Percentiles rank a stretch among this genome's conserved stretches.
Evolutionary conservation across 148 eudicot genomes (phyloP).

Genomic region (Diospyros kaki): DNA sequence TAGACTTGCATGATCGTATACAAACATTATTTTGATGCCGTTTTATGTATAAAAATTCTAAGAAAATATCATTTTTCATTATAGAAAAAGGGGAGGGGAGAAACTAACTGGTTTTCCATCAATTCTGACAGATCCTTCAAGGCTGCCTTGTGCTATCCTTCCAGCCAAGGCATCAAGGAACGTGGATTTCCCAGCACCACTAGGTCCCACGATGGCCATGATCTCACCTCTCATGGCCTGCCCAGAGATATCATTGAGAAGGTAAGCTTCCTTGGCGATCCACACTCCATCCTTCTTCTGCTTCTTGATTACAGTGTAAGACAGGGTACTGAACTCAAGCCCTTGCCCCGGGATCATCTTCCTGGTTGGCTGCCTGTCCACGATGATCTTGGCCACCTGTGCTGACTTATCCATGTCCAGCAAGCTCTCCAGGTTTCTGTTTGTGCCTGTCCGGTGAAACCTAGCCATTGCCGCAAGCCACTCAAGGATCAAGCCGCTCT

Average conservation of each 20-base stretch:
- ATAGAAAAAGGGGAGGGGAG: neutral
- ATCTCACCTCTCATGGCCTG: constrained; percentile 47
- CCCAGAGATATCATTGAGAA: constrained; percentile 44
- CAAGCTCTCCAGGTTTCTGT: constrained; percentile 40
- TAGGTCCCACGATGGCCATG: constrained; percentile 57
- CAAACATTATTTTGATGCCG: no score
- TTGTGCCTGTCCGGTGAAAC: constrained; percentile 24
- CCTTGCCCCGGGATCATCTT: constrained; percentile 41
- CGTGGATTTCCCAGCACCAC: constrained; percentile 58
- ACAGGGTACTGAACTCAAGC: constrained; percentile 37
- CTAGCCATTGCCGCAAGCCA: constrained; percentile 21
- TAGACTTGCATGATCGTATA: no score
- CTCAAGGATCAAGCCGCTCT: neutral
- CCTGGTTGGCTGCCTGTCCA: constrained; percentile 14
- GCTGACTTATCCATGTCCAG: constrained; percentile 35
- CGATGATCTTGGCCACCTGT: constrained; percentile 8
- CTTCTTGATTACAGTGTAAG: constrained; percentile 48
- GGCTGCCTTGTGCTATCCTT: constrained; percentile 49
- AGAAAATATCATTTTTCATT: no score
- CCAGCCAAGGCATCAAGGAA: constrained; percentile 61
- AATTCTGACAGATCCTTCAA: constrained; percentile 44
- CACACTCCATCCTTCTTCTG: constrained; percentile 47
- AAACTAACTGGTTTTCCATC: constrained; percentile 39
- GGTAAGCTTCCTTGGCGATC: constrained; percentile 42
- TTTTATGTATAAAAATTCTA: no score